These are phyloP conservation scores for barley (Hordeum vulgare) DNA, from an alignment of 176 grass and related monocot species.

Conservation along the genomic window DNA sequence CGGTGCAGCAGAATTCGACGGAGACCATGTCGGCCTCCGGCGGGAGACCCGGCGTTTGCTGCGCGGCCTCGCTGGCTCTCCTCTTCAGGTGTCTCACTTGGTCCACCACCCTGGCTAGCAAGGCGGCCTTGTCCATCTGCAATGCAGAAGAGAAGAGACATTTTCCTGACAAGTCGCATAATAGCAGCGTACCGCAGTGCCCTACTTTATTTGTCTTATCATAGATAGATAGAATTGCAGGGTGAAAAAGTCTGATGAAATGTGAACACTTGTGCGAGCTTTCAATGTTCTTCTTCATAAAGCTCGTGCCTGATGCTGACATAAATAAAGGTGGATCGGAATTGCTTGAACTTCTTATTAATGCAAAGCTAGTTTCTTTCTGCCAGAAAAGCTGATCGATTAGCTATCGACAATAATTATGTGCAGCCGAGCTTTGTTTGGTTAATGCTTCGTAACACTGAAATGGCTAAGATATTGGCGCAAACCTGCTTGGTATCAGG, in stretches of 20 bases:
- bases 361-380: not conserved
- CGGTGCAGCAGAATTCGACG: conserved; percentile 13
- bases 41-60: not conserved
- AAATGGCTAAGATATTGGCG: not conserved
- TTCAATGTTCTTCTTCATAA: not conserved
- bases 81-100: conserved; percentile 60
- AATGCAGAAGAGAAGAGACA: not conserved
- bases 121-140: conserved; percentile 71
- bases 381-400: not conserved
- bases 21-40: conserved; percentile 32
- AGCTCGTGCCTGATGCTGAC: not conserved
- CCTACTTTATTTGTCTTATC: too few species aligned
- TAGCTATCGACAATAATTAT: not conserved
- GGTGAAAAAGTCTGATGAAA: not conserved
- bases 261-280: conserved; percentile 5
- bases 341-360: not conserved
- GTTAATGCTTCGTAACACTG: not conserved
- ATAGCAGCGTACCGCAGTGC: too few species aligned
- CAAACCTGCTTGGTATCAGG: conserved; percentile 71
- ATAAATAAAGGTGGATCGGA: not conserved
- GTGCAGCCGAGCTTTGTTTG: not conserved
- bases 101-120: conserved; percentile 59
- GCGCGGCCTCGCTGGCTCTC: conserved; percentile 29
- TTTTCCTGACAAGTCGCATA: not conserved
- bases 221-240: not conserved